A percentile compares a stretch with the other conserved stretches of the same genome.
Evolutionary conservation across 108 stramenopile genomes (phyloP).

Genomic region (Licmophora abbreviata): DNA sequence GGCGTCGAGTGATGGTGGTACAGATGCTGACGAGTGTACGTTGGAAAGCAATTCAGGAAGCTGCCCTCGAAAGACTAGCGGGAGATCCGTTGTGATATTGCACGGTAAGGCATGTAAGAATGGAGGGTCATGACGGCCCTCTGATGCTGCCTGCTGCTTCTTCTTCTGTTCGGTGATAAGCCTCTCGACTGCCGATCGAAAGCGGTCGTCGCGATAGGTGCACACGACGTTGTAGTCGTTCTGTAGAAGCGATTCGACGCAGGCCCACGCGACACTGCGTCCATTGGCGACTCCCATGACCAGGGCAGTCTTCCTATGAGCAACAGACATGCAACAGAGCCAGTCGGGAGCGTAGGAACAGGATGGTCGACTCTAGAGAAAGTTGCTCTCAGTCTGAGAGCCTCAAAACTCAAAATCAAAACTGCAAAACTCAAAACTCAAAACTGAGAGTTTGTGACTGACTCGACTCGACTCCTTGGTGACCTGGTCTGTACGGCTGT

Average conservation of each 20-base stretch:
- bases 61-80: slow-evolving; percentile 18
- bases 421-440: too few species aligned
- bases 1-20: too few species aligned
- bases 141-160: background rate
- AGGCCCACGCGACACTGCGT: slow-evolving; percentile 44
- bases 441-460: too few species aligned
- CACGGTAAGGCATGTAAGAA: slow-evolving; percentile 26
- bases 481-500: too few species aligned
- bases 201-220: slow-evolving; percentile 36
- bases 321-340: too few species aligned
- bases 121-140: slow-evolving; percentile 2
- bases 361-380: too few species aligned
- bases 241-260: slow-evolving; percentile 27
- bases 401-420: too few species aligned
- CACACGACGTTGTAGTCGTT: slow-evolving; percentile 28
- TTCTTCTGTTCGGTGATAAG: slow-evolving; percentile 3
- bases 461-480: too few species aligned
- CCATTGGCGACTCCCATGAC: slow-evolving; percentile 53
- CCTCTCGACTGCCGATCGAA: slow-evolving; percentile 11
- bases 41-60: slow-evolving; percentile 18
- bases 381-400: too few species aligned
- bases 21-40: background rate
- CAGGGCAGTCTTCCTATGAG: slow-evolving; percentile 26
- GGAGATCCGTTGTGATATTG: slow-evolving; percentile 19
- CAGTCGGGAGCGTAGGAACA: too few species aligned